Evolutionary conservation across 2,329 filamentous ascomycete genomes (phyloP).

Genomic region (Fusarium clavum): DNA sequence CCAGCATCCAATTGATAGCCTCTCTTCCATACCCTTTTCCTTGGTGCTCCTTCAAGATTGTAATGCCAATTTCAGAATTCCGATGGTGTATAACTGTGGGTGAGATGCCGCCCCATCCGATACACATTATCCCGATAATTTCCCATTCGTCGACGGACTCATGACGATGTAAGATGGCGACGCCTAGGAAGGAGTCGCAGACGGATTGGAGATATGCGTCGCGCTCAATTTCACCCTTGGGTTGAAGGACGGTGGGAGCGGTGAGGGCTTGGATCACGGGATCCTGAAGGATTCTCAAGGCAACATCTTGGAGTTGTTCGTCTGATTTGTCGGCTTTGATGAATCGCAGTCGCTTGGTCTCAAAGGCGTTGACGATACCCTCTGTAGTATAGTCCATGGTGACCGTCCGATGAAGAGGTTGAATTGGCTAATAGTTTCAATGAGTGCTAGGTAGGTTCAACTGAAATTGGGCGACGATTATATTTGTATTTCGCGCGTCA

Average conservation of each 20-base stretch:
- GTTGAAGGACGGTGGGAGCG: conserved; percentile 1
- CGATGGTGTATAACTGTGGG: not conserved
- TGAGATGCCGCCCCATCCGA: conserved; percentile 23
- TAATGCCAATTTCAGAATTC: conserved; percentile 16
- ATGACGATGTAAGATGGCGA: conserved; percentile 2
- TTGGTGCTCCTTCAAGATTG: not conserved
- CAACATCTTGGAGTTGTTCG: not conserved
- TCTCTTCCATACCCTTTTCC: conserved; percentile 18
- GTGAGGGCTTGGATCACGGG: conserved; percentile 11
- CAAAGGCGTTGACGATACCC: conserved; percentile 9
- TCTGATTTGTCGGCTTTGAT: conserved; percentile 10
- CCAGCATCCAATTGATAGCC: conserved; percentile 21
- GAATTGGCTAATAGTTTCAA: rapidly evolving
- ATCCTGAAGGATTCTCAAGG: conserved; percentile 2
- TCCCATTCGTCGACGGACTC: too few relatives aligned
- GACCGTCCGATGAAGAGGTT: conserved; percentile 51
- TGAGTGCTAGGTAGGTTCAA: rapidly evolving
- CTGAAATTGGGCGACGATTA: not conserved
- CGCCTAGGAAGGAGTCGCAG: conserved; percentile 5
- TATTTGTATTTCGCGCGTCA: not conserved
- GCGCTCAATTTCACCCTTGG: conserved; percentile 1
- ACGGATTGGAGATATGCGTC: conserved; percentile 14
- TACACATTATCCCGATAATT: conserved; percentile 20
- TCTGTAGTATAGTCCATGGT: conserved; percentile 19
- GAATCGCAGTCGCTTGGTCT: conserved; percentile 4